Evolutionary conservation across 139 green algal species (phyloP), one percentile per base, ranked within the genome.

Genomic region (Desmodesmus armatus): DNA sequence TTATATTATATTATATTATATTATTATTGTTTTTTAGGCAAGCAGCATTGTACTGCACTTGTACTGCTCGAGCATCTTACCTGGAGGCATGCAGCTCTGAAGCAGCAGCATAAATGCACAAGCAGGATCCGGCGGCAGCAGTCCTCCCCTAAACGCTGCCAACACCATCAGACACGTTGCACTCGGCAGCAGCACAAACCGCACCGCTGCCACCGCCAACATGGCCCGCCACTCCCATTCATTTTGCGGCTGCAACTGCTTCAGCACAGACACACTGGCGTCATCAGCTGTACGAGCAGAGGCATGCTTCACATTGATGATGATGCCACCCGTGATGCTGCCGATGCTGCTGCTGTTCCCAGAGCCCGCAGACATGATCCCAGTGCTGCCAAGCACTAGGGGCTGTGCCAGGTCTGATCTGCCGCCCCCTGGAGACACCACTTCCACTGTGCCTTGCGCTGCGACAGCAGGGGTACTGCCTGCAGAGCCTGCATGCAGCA

Each of bases 121-220:
- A 19, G 87, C 58, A 11, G 63, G 62, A 74, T 82, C 79, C 19
- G 67, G 39, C n/a, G 87, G 89, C 49, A 93, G 79, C 43, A 79
- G 19, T 3, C 72, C 65, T 37, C 70, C 3, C 33, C 40, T 31
- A 29, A 58, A 55, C 23, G 90, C 53, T 31, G 49, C 83, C 25
- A 87, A 40, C 62, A 88, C 58, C 3, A 88, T 19, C 9, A 49
- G 65, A 0, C 55, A 43, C 3, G 47, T 81, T 0, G 63, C 47
- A 47, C 87, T 40, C 5, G 89, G 89, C 78, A 91, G 39, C 44
- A 90, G 35, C 3, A 93, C 15, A n/a, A 90, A 78, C 29, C 89
- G 79, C 25, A 91, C 89, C 31, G 66, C 41, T 35, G 49, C 67
- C 21, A 90, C 80, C 17, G 87, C 78, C n/a, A 83, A 27, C 69